Base-by-base conservation (phyloP, 164 flowering plant species). In the Magnolia kwangsiensis region DNA sequence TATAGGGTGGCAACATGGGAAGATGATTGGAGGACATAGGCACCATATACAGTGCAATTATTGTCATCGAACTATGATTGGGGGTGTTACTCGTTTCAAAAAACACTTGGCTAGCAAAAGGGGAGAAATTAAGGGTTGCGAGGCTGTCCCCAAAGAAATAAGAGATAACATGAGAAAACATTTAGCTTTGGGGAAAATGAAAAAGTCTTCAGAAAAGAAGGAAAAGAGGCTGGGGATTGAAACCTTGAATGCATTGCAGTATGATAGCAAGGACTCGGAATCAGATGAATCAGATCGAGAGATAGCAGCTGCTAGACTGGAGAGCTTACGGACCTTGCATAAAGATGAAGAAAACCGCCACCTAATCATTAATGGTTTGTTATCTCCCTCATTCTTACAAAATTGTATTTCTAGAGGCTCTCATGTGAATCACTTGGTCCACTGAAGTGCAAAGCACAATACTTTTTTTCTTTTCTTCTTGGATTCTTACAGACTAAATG, bases 1-100 rank as follows among this genome's bases (percentile, higher is more conserved):
- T 75, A 82, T 82, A 77, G 84, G 84, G 51, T 82, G 84, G 84
- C 80, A 80, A 72, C 82, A 82, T 80, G 84, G 84, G 23, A 80
- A 75, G 69, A 82, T 82, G 84, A 61, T 82, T 80, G 84, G 84
- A 64, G 84, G 82, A 73, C 84, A 80, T 73, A 75, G 84, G 79
- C 84, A 82, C 76, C 84, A 82, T 82, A 78, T 82, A 27, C 78
- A 80, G 37, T 82, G 84, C 73, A 82, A 80, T 55, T 82, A 82
- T 66, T 82, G 84, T 51, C 80, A 80, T 50, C 78, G 82, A 72
- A 75, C 79, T 73, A 82, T 82, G 82, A 80, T 82, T 72, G 84
- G 84, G 63, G 84, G 84, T 50, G 78, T 82, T 27, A 82, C 84
- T n/a, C 84, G 84, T 68, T 82, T 82, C 79, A 82, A 82, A 78